phyloP scores from a whole-genome alignment of 2,329 filamentous ascomycete species.

The Aspergillus pseudoterreus region DNA sequence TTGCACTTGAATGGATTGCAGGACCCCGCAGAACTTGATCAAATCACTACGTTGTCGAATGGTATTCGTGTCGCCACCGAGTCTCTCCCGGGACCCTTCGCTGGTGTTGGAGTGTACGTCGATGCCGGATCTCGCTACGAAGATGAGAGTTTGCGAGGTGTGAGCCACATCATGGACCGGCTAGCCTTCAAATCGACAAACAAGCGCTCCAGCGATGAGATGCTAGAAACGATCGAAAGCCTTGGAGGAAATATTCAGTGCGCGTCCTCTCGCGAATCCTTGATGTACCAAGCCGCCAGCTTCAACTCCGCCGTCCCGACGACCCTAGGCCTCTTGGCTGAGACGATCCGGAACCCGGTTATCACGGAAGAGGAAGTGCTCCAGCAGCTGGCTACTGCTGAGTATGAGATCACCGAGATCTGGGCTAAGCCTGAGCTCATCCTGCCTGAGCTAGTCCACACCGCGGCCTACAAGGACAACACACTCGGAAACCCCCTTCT shows the following conservation, averaged over 20 bases:
- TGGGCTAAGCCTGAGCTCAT: slow-evolving; percentile 98
- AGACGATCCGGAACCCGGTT: slow-evolving; percentile 82
- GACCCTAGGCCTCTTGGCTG: slow-evolving; percentile 79
- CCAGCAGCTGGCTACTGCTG: slow-evolving; percentile 83
- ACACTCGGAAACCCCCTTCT: slow-evolving; percentile 90
- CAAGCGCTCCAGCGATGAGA: slow-evolving; percentile 69
- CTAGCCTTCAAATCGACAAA: slow-evolving; percentile 89
- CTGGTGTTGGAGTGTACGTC: slow-evolving; percentile 91
- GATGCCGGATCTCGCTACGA: slow-evolving; percentile 95
- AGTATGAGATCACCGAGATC: slow-evolving; percentile 95
- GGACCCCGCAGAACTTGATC: slow-evolving; percentile 83
- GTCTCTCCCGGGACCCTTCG: slow-evolving; percentile 88
- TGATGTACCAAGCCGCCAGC: slow-evolving; percentile 98
- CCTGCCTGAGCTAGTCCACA: slow-evolving; percentile 89
- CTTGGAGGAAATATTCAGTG: slow-evolving; percentile 96
- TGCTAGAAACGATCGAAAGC: slow-evolving; percentile 82
- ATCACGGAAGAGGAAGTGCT: slow-evolving; percentile 84
- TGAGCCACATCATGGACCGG: slow-evolving; percentile 94
- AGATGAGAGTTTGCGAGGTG: slow-evolving; percentile 75
- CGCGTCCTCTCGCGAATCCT: slow-evolving; percentile 85
- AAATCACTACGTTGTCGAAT: slow-evolving; percentile 85
- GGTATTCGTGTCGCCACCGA: slow-evolving; percentile 93
- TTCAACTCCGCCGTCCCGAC: slow-evolving; percentile 90
- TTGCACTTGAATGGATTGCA: slow-evolving; percentile 26
- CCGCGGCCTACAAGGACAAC: slow-evolving; percentile 93